These are phyloP conservation scores for Aspergillus vadensis DNA, from an alignment of 2,329 filamentous ascomycete species.

Conservation along the genomic window DNA sequence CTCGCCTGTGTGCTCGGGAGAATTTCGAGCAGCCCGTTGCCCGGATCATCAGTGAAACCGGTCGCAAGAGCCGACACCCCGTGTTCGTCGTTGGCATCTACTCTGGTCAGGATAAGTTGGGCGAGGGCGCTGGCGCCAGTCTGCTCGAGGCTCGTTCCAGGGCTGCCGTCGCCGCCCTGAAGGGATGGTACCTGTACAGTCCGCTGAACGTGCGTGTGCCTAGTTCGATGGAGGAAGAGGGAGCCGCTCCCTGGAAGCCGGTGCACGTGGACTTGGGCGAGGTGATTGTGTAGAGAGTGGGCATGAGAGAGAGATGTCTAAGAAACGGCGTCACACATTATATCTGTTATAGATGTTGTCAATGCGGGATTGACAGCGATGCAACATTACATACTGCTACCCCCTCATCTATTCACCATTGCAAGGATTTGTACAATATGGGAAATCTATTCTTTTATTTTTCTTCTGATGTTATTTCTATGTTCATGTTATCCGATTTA, in stretches of 20 bases:
- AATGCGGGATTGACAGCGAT: slow-evolving; percentile 14
- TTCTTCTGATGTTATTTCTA: slow-evolving; percentile 36
- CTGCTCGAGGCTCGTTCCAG: slow-evolving; percentile 75
- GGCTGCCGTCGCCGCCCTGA: slow-evolving; percentile 82
- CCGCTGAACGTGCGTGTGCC: slow-evolving; percentile 68
- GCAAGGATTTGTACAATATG: slow-evolving; percentile 43
- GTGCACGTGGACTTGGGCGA: slow-evolving; percentile 71
- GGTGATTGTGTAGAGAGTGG: slow-evolving; percentile 55
- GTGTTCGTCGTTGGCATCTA: slow-evolving; percentile 95
- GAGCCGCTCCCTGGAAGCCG: slow-evolving; percentile 65
- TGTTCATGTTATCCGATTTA: slow-evolving; percentile 22
- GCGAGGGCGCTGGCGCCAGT: slow-evolving; percentile 80
- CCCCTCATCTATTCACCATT: slow-evolving; percentile 33
- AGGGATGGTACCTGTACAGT: slow-evolving; percentile 95
- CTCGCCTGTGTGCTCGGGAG: slow-evolving; percentile 80
- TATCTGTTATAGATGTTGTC: slow-evolving; percentile 17
- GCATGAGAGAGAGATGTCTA: slow-evolving; percentile 9
- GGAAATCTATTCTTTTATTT: slow-evolving; percentile 38
- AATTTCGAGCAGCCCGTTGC: slow-evolving; percentile 86
- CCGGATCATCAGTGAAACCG: slow-evolving; percentile 86
- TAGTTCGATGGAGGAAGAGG: slow-evolving; percentile 67
- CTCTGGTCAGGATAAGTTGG: slow-evolving; percentile 86
- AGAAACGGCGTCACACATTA: slow-evolving; percentile 17
- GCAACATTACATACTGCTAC: slow-evolving; percentile 26
- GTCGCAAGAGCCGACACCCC: slow-evolving; percentile 77